These are phyloP conservation scores for Castanea sativa DNA, from an alignment of 306 rosid species.

Conservation along the genomic window DNA sequence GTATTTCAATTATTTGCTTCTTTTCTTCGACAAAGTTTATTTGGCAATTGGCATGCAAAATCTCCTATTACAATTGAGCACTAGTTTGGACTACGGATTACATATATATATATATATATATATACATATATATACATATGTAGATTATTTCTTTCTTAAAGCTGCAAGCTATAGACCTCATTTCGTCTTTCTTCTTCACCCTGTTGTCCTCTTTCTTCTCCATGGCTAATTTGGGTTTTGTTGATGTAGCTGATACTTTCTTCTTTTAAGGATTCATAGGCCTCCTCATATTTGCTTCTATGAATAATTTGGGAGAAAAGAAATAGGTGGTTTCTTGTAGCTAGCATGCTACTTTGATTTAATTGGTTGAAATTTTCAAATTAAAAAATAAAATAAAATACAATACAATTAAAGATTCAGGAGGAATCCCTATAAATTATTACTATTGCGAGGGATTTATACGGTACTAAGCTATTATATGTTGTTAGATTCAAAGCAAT, in stretches of 20 bases:
- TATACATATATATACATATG: no score
- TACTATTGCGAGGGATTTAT: neutral
- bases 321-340: no score
- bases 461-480: neutral
- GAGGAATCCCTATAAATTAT: neutral
- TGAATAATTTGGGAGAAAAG: no score
- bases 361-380: no score
- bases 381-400: no score
- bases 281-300: neutral
- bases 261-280: neutral
- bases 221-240: neutral
- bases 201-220: neutral
- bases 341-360: no score
- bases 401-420: no score
- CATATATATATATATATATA: no score
- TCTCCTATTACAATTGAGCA: neutral
- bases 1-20: neutral
- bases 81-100: neutral
- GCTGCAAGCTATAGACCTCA: no score
- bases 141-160: no score
- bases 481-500: no score
- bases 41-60: neutral
- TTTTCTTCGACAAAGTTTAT: neutral
- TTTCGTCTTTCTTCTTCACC: neutral
- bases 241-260: neutral